Conservation (phyloP, 768 basidiomycete genomes). For the Mycena epipterygia region DNA sequence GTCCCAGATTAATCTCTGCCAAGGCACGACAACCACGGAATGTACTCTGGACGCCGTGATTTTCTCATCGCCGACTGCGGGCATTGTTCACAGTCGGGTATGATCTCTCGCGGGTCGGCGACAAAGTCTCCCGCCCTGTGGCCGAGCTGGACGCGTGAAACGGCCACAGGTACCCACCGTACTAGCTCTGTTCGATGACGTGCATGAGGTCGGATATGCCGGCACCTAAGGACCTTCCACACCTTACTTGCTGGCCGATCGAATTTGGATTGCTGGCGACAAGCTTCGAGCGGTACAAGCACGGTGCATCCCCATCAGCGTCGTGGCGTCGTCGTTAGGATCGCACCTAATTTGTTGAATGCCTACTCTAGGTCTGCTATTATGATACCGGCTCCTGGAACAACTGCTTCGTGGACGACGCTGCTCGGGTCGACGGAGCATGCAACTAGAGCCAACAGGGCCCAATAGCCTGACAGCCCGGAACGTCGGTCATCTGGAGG, state of each 20-base stretch:
- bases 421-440: neutral
- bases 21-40: slow-evolving; percentile 31
- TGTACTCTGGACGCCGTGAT: slow-evolving; percentile 7
- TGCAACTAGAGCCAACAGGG: neutral
- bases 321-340: neutral
- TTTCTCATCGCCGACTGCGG: neutral
- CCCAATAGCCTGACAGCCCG: slow-evolving; percentile 1
- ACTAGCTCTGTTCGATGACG: slow-evolving; percentile 24
- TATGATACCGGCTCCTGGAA: neutral
- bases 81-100: neutral
- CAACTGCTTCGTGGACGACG: neutral
- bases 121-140: neutral
- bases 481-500: slow-evolving; percentile 3
- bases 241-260: neutral
- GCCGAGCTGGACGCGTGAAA: neutral
- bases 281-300: slow-evolving; percentile 10
- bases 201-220: slow-evolving; percentile 11
- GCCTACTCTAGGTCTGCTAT: neutral
- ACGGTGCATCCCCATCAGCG: neutral
- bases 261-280: neutral
- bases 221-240: slow-evolving; percentile 21
- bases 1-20: slow-evolving; percentile 5
- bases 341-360: neutral
- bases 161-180: neutral
- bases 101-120: neutral